Evolutionary conservation across 768 basidiomycete genomes (phyloP), one percentile per base, ranked within the genome.

Genomic region (Boletus sp.): DNA sequence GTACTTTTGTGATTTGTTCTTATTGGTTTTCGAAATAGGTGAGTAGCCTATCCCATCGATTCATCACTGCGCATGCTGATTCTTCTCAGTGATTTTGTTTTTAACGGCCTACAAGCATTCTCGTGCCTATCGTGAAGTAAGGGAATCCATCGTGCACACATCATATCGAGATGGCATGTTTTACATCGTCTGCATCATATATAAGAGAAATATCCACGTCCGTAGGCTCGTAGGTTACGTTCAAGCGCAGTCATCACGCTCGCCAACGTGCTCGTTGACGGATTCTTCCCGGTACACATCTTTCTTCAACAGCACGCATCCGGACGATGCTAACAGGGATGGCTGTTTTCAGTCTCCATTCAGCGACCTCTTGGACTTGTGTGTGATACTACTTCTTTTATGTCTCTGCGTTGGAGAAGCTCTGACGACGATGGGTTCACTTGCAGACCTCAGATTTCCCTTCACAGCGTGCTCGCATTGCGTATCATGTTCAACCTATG

Each of bases 101-200:
- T 47, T 61, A 29, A 61, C 30, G 15, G 48, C 30, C 1, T 61
- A 53, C 8, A 53, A 45, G 38, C 38, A 4, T 8, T 49, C 57
- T 38, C 39, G 27, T n/a, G 5, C 50, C n/a, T 61, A 61, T 35
- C 43, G 52, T 29, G 9, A 43, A 11, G 32, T 45, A n/a, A 34
- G 5, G 11, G 17, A 23, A 19, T 29, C 48, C 5, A 49, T 66
- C 7, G 40, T 63, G 17, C 8, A 15, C 32, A 45, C 30, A 7
- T 15, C 49, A 15, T 66, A 66, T 44, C 49, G 54, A 19, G 64
- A 63, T 23, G 32, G 52, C 29, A 51, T 66, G 45, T 29, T 64
- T 38, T 63, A 64, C 15, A 46, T 64, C 15, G 1, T n/a, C 30
- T 63, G 64, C 29, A 59, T 65, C 19, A 51, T 55, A 21, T 23